Base-by-base conservation (phyloP, 75 land plant genomes). In the Gnetum montanum region DNA sequence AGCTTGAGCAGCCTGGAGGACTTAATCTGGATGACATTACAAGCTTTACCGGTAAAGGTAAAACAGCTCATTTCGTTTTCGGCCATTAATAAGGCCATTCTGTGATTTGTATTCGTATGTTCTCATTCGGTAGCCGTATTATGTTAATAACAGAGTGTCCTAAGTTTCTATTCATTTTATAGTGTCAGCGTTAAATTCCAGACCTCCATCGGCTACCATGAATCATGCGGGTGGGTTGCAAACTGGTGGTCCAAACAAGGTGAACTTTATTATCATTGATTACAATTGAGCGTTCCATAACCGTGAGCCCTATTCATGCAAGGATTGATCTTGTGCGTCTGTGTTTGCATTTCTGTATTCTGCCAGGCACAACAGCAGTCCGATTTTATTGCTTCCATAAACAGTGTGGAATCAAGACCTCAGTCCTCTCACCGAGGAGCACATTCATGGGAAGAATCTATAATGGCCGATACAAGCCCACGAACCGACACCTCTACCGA, bases 401-500 rank as follows among this genome's bases (percentile, higher is more conserved):
- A 57, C 18, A 57, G 28, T 6, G 49, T 57, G 59, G 46, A 37
- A 18, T 38, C 46, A 15, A 19, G 48, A 18, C 59, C 38, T 37
- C 59, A 57, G 8, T 57, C 59, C 16, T 57, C 59, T 57, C 19
- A 37, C 19, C 46, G 55, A 31, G 57, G 57, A 30, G 54, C 69
- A 64, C 77, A 81, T 40, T 61, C 73, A 30, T 81, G 84, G 80
- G 76, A 59, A 26, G 77, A 73, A 25, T 77, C 84, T 12, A 61
- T 62, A 0, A 54, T 81, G 65, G 81, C 55, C 3, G 77, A 73
- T 47, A 63, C 49, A 8, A 81, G 84, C 64, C 84, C 79, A 37
- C 72, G 68, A 62, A 81, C 84, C 12, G 84, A 81, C 52, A 73
- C 80, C 24, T 81, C 80, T 12, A 81, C 84, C 43, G 83, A 80